Percentiles rank a stretch among this genome's conserved stretches.
These are phyloP conservation scores for Aspergillus alliaceus DNA, from an alignment of 2,329 filamentous ascomycete genomes.

Conservation along the genomic window DNA sequence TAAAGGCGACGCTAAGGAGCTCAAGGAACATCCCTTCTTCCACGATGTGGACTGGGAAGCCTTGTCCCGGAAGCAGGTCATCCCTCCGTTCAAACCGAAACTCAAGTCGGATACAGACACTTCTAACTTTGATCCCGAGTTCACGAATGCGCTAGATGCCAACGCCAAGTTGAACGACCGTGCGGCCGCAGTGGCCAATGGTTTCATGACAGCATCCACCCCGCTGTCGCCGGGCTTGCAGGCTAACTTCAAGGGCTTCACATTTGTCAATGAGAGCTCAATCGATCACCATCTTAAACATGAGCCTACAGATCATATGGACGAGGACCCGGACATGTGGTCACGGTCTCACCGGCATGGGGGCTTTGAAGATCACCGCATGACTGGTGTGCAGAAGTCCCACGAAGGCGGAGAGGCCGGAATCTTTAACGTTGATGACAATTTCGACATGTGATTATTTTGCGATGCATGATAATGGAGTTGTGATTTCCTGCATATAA, in stretches of 20 bases:
- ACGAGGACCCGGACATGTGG: slow-evolving; percentile 40
- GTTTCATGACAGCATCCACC: slow-evolving; percentile 79
- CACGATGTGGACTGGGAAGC: slow-evolving; percentile 89
- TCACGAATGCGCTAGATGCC: slow-evolving; percentile 88
- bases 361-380: slow-evolving; percentile 39
- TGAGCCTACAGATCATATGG: slow-evolving; percentile 40
- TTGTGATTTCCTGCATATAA: slow-evolving; percentile 36
- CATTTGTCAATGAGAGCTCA: slow-evolving; percentile 96
- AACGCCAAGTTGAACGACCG: slow-evolving; percentile 88
- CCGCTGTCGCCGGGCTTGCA: slow-evolving; percentile 93
- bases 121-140: slow-evolving; percentile 97
- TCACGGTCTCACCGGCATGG: slow-evolving; percentile 33
- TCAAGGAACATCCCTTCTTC: slow-evolving; percentile 95
- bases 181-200: slow-evolving; percentile 79
- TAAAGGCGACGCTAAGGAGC: slow-evolving; percentile 84
- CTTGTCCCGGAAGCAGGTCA: slow-evolving; percentile 84
- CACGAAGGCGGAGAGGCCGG: slow-evolving; percentile 38
- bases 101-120: slow-evolving; percentile 94
- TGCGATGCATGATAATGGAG: slow-evolving; percentile 39
- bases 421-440: slow-evolving; percentile 46
- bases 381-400: slow-evolving; percentile 45
- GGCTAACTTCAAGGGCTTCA: slow-evolving; percentile 97
- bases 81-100: slow-evolving; percentile 96
- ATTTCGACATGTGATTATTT: slow-evolving; percentile 47
- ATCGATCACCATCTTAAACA: slow-evolving; percentile 63